Percentiles rank a stretch among this genome's conserved stretches.
phyloP scores from a whole-genome alignment of 805 yeast species.

The Cyberlindnera maritima region DNA sequence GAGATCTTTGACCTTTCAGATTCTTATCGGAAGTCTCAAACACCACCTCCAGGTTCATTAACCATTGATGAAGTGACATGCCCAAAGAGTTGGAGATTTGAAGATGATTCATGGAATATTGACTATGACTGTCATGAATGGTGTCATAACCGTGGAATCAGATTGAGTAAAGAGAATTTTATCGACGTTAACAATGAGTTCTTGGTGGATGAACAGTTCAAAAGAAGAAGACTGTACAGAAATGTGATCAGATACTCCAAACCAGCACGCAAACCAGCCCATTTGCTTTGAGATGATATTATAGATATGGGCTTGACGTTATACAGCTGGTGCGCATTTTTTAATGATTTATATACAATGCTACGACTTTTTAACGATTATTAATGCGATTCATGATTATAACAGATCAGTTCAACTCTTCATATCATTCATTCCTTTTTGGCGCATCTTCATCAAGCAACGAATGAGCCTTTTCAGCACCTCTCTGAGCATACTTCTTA shows the following conservation, averaged over 20 bases:
- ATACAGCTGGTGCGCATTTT: too few species aligned
- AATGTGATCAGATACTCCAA: slow-evolving; percentile 47
- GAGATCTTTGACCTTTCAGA: slow-evolving; percentile 53
- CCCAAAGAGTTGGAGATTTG: slow-evolving; percentile 75
- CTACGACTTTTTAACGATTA: not conserved
- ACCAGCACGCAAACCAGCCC: slow-evolving; percentile 34
- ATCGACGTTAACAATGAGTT: slow-evolving; percentile 49
- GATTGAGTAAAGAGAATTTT: slow-evolving; percentile 21
- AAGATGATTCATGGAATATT: slow-evolving; percentile 60
- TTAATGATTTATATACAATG: too few species aligned
- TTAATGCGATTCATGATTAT: not conserved
- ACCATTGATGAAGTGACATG: slow-evolving; percentile 55
- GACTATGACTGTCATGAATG: slow-evolving; percentile 55
- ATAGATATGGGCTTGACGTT: too few species aligned
- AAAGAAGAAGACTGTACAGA: slow-evolving; percentile 56
- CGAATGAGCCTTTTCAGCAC: slow-evolving; percentile 20
- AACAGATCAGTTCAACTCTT: not conserved
- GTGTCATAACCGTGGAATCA: slow-evolving; percentile 45
- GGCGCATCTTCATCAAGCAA: slow-evolving; percentile 18
- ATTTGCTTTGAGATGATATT: slow-evolving; percentile 10
- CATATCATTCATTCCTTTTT: not conserved
- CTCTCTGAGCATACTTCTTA: slow-evolving; percentile 40
- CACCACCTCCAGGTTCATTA: slow-evolving; percentile 64
- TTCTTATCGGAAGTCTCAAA: slow-evolving; percentile 41
- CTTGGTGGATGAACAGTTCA: slow-evolving; percentile 44